Evolutionary conservation across 805 yeast genomes (phyloP), one percentile per base, ranked within the genome.

Genomic region (Saccharomycopsis schoenii): DNA sequence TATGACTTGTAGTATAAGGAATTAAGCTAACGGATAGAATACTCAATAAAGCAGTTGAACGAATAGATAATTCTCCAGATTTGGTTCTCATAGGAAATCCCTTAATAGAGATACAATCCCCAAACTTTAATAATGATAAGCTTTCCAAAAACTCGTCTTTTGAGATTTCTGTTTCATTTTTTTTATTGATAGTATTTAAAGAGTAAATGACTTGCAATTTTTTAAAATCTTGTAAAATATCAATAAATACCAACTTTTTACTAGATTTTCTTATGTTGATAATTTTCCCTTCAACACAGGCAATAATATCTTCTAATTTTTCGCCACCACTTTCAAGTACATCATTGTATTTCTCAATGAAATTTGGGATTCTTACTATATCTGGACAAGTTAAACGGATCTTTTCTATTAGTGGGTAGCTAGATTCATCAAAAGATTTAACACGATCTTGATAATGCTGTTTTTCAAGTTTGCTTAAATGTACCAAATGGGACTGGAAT

Each of bases 41-140:
- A 8, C 40, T 29, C 12, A 90, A 71, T 29, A 57, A 63, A 1
- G 69, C 62, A 0, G 73, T 71, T 12, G 85, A 77, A 64, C 87
- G 83, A 58, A 93, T 68, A 1, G 97, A 86, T 8, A 91, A 73
- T 65, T 92, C 96, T 0, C 93, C 94, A 2, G 83, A 82, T 60
- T 85, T 83, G 0, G 97, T 89, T 2, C 80, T 70, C 29, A 93
- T 89, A 0, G 97, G 91, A 25, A 66, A 69, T 0, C 99, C 99
- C 2, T 72, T 67, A 25, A 85, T 82, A 8, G 81, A 73, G 2
- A 93, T 73, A 54, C 79, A 80, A 68, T 93, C 99, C 0, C 97
- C 97, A 24, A 80, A 80, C 56, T 85, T 77, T 47, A 90, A 72
- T 37, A 73, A 69, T 3, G 70, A 69, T 66, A 80, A 83, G 1